phyloP scores from a whole-genome alignment of 345 rosid genomes.

The Salix suchowensis region DNA sequence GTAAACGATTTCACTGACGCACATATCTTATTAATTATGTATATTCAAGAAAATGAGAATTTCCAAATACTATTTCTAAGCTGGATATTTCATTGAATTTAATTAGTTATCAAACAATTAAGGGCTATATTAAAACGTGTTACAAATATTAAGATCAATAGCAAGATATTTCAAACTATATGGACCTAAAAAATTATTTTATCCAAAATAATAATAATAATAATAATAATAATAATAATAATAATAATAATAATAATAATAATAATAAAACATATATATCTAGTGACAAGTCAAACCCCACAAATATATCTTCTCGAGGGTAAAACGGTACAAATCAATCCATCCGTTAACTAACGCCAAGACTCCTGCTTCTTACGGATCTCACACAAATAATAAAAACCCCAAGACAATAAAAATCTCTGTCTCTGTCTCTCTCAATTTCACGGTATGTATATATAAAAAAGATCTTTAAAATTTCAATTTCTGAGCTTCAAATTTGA shows the following conservation, averaged over 20 bases:
- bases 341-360: background rate
- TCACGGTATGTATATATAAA: background rate
- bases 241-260: background rate
- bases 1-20: no score
- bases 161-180: no score
- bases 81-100: no score
- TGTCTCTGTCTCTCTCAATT: background rate
- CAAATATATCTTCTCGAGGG: background rate
- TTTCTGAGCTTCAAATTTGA: background rate
- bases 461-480: background rate
- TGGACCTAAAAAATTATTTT: background rate
- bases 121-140: no score
- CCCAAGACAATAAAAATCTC: background rate
- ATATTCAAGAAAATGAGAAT: no score
- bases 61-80: no score
- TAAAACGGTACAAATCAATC: constrained; percentile 5
- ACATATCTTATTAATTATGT: no score
- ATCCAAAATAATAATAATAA: background rate
- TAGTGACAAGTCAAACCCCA: background rate
- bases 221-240: background rate
- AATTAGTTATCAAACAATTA: no score
- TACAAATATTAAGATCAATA: no score
- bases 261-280: background rate
- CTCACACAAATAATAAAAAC: constrained; percentile 1
- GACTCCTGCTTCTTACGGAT: constrained; percentile 4